These are phyloP conservation scores for Neurospora sublineolata DNA, from an alignment of 495 filamentous ascomycete genomes.

Conservation along the genomic window DNA sequence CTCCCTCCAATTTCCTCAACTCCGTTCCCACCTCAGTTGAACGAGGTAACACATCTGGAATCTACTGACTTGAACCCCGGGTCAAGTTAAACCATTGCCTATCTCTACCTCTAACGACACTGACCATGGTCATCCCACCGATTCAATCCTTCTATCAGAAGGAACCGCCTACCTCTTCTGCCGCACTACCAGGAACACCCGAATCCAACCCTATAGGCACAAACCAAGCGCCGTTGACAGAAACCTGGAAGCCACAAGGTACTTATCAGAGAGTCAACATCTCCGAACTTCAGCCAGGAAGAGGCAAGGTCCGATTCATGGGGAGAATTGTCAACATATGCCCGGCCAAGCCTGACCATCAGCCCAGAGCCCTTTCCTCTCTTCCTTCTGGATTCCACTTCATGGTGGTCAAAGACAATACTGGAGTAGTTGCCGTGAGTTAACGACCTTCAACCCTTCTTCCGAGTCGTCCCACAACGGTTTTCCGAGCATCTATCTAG, in stretches of 20 bases:
- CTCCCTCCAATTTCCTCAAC: background rate
- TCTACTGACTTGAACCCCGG: background rate
- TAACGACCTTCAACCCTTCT: background rate
- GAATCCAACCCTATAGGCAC: background rate
- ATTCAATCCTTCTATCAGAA: slow-evolving; percentile 45
- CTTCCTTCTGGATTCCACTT: slow-evolving; percentile 37
- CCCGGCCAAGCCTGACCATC: slow-evolving; percentile 27
- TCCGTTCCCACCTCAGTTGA: background rate
- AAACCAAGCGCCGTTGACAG: slow-evolving; percentile 5
- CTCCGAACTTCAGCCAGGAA: slow-evolving; percentile 39
- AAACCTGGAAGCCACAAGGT: slow-evolving; percentile 42
- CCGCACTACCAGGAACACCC: background rate
- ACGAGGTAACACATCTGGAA: background rate
- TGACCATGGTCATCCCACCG: slow-evolving; percentile 16
- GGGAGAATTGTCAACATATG: slow-evolving; percentile 51
- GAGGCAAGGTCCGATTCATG: slow-evolving; percentile 37
- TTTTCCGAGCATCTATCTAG: background rate
- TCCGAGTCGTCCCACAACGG: background rate
- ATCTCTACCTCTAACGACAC: background rate
- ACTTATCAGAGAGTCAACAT: slow-evolving; percentile 43
- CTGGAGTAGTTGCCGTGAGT: slow-evolving; percentile 43
- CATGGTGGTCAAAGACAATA: slow-evolving; percentile 46
- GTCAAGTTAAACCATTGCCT: background rate
- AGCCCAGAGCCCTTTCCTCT: slow-evolving; percentile 6
- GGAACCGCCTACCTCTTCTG: slow-evolving; percentile 5